Evolutionary conservation across 164 flowering plant species (phyloP), one percentile per base, ranked within the genome.

Genomic region (Magnolia officinalis): DNA sequence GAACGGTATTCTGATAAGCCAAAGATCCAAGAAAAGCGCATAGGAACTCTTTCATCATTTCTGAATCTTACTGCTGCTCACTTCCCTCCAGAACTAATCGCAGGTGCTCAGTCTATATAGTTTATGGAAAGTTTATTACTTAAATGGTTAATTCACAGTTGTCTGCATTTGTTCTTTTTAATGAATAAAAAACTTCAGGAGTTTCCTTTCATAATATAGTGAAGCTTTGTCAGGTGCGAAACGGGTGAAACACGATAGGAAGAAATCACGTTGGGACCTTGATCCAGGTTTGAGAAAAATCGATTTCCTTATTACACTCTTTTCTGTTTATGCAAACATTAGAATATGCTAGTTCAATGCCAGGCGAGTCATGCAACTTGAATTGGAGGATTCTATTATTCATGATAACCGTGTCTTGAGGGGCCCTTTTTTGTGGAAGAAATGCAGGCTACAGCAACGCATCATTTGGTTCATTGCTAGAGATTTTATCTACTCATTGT

Each of bases 261-360:
- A 78, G 81, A 84, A 81, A 67, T 82, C 83, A 63, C 82, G 81
- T 2, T 87, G 90, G 90, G 81, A 84, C 78, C 82, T 82, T 31
- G 85, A 85, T 58, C 29, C 87, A 83, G 90, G 88, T 85, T 24
- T 71, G 75, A 66, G 70, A 50, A n/a, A 4, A 72, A 50, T 26
- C 20, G 8, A 11, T 65, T 21, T 2, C 31, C 55, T 70, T 69
- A 45, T 16, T 37, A 49, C 20, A 24, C 23, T 74, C 13, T 29
- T 18, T 63, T 63, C 20, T 63, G 65, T 18, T n/a, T 63, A 63
- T 63, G 8, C 2, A 21, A 16, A 29, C 68, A 65, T 65, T 13
- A 24, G 45, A 37, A 37, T 37, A 37, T 37, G 45, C 45, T 37
- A 37, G 45, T 37, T 37, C 45, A 37, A 37, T 37, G 45, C 6